A percentile compares a stretch with the other conserved stretches of the same genome.
Evolutionary conservation across 2,329 filamentous ascomycete genomes (phyloP).

Genomic region (Botrytis pseudocinerea): DNA sequence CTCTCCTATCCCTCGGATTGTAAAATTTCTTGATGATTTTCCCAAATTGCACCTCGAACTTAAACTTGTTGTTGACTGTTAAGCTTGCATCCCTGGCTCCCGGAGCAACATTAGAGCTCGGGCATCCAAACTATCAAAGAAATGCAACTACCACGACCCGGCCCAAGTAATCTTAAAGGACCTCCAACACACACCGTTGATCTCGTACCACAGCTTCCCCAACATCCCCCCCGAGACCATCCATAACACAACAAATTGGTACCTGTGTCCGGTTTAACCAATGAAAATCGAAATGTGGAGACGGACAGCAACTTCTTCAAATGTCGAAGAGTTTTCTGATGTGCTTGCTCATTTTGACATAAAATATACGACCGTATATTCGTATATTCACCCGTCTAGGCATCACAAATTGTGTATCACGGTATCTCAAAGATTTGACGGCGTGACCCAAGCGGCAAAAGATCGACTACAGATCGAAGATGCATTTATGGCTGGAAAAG

Average conservation of each 20-base stretch:
- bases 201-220: constrained; percentile 14
- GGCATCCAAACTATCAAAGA: neutral
- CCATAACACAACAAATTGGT: neutral
- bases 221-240: constrained; percentile 12
- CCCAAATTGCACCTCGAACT: neutral
- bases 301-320: neutral
- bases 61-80: neutral
- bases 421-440: neutral
- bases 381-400: neutral
- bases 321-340: neutral
- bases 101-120: constrained; percentile 11
- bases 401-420: neutral
- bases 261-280: neutral
- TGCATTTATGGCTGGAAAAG: neutral
- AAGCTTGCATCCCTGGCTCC: neutral
- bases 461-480: neutral
- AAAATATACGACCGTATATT: neutral
- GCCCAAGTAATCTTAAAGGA: constrained; percentile 1
- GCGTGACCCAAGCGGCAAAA: neutral
- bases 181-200: constrained; percentile 4
- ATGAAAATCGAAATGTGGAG: neutral
- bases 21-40: neutral
- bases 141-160: constrained; percentile 5
- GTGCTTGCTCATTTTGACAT: constrained; percentile 6
- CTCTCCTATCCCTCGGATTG: neutral